Base-by-base conservation (phyloP, 2,329 filamentous ascomycete genomes). In the Talaromyces rugulosus region DNA sequence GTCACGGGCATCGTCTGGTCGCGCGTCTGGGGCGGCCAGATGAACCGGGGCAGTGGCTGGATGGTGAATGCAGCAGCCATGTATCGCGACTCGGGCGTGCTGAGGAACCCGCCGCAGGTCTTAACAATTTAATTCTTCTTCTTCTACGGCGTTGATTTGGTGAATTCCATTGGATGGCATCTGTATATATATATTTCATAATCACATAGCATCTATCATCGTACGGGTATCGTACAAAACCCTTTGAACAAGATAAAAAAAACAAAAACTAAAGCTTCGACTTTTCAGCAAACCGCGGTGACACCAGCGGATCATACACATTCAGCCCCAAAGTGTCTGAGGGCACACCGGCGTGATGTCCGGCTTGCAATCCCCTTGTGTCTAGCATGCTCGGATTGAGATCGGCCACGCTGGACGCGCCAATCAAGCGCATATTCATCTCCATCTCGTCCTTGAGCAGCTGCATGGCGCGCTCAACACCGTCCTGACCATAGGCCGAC, bases 391-490 rank as follows among this genome's bases (percentile, higher is more conserved):
- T 87, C 0, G 93, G 89, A 65, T 90, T 91, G 65, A 99, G 79
- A 68, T 99, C 87, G 40, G 87, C 86, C 34, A 99, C 76, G 63
- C 78, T 87, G 23, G 83, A 85, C 63, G 87, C 90, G 9, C 95
- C 95, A 68, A 99, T 92, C 65, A 99, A 80, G 6, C 95, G 87
- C 95, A 99, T 98, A 72, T 94, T 95, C 94, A 98, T 98, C 80
- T 96, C 92, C 86, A 99, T 91, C 83, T 99, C 95, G 71, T 98
- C 95, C 80, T 91, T 92, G 68, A 96, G 83, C 62, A 96, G 80
- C 77, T 92, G 89, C 89, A 98, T 96, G 34, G 95, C 95, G 36
- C 91, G 85, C 72, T 96, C 91, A 23, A 98, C 94, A 66, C 95
- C 95, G 2, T 88, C 83, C 63, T 91, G 79, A 1, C 95, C 95